phyloP scores from a whole-genome alignment of 768 basidiomycete species.

The Clitopilus hobsonii region DNA sequence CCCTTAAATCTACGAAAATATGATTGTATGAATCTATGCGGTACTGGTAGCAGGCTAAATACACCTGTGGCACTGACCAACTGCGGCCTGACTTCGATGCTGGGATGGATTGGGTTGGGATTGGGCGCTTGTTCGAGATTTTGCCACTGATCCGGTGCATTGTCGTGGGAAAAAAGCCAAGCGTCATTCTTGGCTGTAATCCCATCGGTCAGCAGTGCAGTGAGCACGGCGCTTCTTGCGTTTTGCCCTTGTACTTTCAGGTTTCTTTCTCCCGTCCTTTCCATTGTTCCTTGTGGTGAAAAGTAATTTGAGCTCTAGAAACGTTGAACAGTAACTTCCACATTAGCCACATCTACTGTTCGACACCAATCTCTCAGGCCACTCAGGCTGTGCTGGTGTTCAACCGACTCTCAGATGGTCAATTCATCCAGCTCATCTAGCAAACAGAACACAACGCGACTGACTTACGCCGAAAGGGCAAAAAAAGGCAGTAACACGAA shows the following conservation, averaged over 20 bases:
- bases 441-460: neutral
- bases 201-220: neutral
- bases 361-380: no score
- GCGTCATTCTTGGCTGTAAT: neutral
- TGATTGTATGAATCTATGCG: neutral
- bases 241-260: no score
- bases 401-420: neutral
- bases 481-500: neutral
- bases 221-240: neutral
- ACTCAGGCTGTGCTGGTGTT: no score
- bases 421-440: neutral
- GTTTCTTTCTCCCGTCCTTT: no score
- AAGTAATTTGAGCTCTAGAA: no score
- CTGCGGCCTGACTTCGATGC: no score
- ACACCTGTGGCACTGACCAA: no score
- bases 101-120: neutral
- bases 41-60: no score
- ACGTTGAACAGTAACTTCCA: no score
- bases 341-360: neutral
- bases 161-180: neutral
- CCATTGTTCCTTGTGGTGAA: no score
- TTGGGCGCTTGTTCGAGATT: neutral
- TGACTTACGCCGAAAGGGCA: neutral
- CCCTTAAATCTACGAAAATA: conserved; percentile 24
- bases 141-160: no score